These are phyloP conservation scores for Lentinula guzmanii DNA, from an alignment of 768 basidiomycete genomes.

Conservation along the genomic window DNA sequence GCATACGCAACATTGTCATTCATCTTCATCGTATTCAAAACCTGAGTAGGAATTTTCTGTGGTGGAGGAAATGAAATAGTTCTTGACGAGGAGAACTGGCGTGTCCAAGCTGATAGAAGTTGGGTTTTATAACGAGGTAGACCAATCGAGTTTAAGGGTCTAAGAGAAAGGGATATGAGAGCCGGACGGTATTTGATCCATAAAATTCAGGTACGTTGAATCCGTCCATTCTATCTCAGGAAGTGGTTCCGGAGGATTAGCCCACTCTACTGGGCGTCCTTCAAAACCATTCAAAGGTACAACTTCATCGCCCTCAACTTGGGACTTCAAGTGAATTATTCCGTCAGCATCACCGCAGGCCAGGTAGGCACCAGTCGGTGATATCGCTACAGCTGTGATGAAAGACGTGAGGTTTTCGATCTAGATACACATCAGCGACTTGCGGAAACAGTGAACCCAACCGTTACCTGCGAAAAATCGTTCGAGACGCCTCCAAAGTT, in stretches of 20 bases:
- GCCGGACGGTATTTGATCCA: background rate
- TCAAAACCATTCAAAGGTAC: constrained; percentile 86
- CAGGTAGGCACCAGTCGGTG: constrained; percentile 84
- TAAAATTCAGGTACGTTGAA: constrained; percentile 52
- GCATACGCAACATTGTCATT: constrained; percentile 93
- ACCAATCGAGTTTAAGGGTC: constrained; percentile 85
- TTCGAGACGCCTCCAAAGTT: constrained; percentile 55
- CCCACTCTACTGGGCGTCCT: constrained; percentile 82
- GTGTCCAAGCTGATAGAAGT: constrained; percentile 71
- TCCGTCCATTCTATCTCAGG: constrained; percentile 79
- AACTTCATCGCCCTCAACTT: constrained; percentile 54
- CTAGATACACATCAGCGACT: constrained; percentile 25
- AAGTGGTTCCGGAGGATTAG: constrained; percentile 62
- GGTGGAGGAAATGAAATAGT: constrained; percentile 51
- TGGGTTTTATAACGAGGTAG: constrained; percentile 75
- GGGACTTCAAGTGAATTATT: constrained; percentile 73
- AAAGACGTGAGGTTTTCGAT: constrained; percentile 62
- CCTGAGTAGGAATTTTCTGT: constrained; percentile 70
- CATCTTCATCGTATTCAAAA: constrained; percentile 73
- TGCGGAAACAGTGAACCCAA: background rate
- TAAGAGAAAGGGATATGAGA: constrained; percentile 20
- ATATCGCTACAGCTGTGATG: constrained; percentile 74
- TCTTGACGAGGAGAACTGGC: constrained; percentile 31
- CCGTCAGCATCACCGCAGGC: constrained; percentile 91
- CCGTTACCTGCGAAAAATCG: constrained; percentile 75